phyloP scores from a whole-genome alignment of 371 early-diverging fungal species.

The Mucor piriformis region DNA sequence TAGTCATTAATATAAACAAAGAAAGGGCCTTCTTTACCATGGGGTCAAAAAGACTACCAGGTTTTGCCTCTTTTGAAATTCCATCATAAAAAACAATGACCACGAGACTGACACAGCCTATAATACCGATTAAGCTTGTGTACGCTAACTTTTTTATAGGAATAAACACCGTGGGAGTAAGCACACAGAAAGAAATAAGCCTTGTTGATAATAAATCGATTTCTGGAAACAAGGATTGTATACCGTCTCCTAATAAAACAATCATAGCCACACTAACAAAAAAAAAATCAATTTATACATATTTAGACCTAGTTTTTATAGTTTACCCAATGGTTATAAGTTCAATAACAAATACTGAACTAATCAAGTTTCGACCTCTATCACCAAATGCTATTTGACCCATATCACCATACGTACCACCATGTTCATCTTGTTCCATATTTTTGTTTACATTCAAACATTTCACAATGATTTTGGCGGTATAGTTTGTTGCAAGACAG shows the following conservation, averaged over 20 bases:
- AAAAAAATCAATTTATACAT: background rate
- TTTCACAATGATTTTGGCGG: constrained; percentile 59
- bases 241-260: constrained; percentile 40
- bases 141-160: constrained; percentile 47
- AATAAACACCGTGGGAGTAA: constrained; percentile 36
- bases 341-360: constrained; percentile 62
- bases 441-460: constrained; percentile 45
- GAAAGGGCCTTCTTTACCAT: constrained; percentile 26
- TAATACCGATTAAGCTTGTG: constrained; percentile 53
- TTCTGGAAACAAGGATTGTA: constrained; percentile 33
- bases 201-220: constrained; percentile 19
- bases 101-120: constrained; percentile 40
- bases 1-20: constrained; percentile 2
- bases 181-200: constrained; percentile 12
- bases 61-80: constrained; percentile 40
- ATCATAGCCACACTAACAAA: constrained; percentile 35
- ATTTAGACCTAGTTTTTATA: background rate
- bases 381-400: constrained; percentile 68
- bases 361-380: constrained; percentile 46
- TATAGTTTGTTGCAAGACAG: constrained; percentile 51
- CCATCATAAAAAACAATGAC: constrained; percentile 52
- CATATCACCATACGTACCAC: constrained; percentile 62
- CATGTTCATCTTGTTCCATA: background rate
- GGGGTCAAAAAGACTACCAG: constrained; percentile 62
- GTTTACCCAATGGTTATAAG: constrained; percentile 57